phyloP scores from a whole-genome alignment of 2,329 filamentous ascomycete species.

The Stachybotrys chlorohalonatus region DNA sequence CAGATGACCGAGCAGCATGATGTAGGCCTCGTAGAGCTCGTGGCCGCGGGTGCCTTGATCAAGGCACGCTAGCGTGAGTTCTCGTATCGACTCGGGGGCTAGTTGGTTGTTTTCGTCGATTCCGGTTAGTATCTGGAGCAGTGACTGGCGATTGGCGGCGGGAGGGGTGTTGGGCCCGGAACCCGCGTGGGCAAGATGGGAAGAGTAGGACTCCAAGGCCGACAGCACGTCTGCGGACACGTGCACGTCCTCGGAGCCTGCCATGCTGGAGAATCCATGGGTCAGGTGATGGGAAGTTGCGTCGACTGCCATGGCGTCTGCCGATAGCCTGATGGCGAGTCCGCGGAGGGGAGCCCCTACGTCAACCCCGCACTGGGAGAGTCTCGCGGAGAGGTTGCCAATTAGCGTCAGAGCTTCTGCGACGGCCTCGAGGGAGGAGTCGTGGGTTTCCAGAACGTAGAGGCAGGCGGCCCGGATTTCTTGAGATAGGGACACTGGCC shows the following conservation, averaged over 20 bases:
- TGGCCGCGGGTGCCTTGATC: not conserved
- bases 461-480: conserved; percentile 14
- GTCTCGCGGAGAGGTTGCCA: conserved; percentile 28
- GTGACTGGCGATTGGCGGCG: conserved; percentile 9
- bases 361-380: conserved; percentile 12
- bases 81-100: conserved; percentile 13
- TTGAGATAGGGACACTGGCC: conserved; percentile 5
- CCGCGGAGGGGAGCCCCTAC: conserved; percentile 18
- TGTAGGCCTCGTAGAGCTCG: conserved; percentile 14
- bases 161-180: conserved; percentile 2
- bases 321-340: conserved; percentile 20
- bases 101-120: conserved; percentile 11
- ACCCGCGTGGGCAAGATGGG: conserved; percentile 3
- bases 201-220: conserved; percentile 9
- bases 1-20: conserved; percentile 18
- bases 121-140: conserved; percentile 20
- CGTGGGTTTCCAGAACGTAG: conserved; percentile 6
- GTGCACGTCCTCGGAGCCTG: conserved; percentile 6
- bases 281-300: conserved; percentile 15
- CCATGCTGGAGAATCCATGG: conserved; percentile 9
- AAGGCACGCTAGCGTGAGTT: conserved; percentile 9
- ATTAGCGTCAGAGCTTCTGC: conserved; percentile 24
- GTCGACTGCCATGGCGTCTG: conserved; percentile 12
- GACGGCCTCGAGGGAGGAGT: conserved; percentile 1
- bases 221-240: conserved; percentile 10